Evolutionary conservation across 768 basidiomycete species (phyloP).

Genomic region (Phaeotremella skinneri): DNA sequence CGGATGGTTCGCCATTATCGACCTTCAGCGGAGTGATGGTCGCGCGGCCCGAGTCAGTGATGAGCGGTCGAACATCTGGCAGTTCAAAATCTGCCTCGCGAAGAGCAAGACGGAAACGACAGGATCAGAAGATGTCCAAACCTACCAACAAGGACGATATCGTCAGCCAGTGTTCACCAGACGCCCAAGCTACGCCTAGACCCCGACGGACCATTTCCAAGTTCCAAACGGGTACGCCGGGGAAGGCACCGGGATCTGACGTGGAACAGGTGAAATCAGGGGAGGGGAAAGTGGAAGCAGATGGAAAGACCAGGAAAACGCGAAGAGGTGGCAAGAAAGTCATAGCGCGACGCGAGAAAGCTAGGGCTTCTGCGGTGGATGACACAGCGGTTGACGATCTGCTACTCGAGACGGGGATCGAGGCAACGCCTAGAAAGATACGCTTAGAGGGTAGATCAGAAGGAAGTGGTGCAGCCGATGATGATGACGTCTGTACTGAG

Average conservation of each 20-base stretch:
- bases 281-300: neutral
- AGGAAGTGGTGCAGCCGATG: neutral
- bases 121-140: no score
- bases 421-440: neutral
- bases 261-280: neutral
- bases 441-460: no score
- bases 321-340: conserved; percentile 1
- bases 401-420: neutral
- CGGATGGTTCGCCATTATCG: neutral
- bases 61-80: no score
- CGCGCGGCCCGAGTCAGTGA: no score
- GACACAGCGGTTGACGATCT: neutral
- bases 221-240: no score
- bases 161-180: neutral
- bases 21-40: no score
- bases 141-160: neutral
- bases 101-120: neutral
- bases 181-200: neutral
- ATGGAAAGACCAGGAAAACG: no score
- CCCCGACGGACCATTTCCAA: neutral
- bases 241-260: no score
- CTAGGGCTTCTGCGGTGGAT: neutral
- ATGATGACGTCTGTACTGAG: neutral
- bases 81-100: no score
- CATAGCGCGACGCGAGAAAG: neutral